Evolutionary conservation across 1,284 basidiomycete species (phyloP).

Genomic region (Ustanciosporium gigantosporum): DNA sequence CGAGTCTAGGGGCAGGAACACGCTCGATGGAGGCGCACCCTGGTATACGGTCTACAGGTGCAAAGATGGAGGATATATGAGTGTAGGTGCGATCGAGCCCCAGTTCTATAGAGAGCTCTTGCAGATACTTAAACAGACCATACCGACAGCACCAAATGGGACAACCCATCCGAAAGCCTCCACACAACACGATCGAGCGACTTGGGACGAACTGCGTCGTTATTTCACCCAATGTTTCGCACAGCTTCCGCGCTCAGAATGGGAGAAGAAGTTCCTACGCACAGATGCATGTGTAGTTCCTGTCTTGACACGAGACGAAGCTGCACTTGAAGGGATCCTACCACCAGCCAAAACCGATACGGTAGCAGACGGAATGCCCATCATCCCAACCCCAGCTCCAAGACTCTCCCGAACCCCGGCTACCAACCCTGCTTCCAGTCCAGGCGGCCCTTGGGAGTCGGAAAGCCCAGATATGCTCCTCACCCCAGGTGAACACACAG

Average conservation of each 20-base stretch:
- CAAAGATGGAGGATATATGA: constrained; percentile 74
- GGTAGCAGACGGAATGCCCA: constrained; percentile 32
- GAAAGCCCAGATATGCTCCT: constrained; percentile 40
- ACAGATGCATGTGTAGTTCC: constrained; percentile 78
- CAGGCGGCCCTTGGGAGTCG: constrained; percentile 23
- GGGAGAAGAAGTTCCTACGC: constrained; percentile 72
- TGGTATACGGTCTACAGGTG: constrained; percentile 78
- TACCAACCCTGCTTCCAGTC: constrained; percentile 23
- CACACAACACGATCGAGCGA: constrained; percentile 65
- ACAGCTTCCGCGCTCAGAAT: constrained; percentile 70
- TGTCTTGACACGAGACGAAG: constrained; percentile 65
- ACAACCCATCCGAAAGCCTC: constrained; percentile 63
- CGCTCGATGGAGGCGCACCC: constrained; percentile 77
- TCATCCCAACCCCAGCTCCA: constrained; percentile 57
- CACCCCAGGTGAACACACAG: constrained; percentile 55
- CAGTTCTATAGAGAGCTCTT: constrained; percentile 43
- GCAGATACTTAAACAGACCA: constrained; percentile 25
- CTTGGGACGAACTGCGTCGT: constrained; percentile 69
- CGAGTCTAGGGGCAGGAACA: constrained; percentile 62
- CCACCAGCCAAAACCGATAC: constrained; percentile 19
- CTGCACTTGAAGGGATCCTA: constrained; percentile 33
- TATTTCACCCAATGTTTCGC: constrained; percentile 72
- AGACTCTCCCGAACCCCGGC: constrained; percentile 54
- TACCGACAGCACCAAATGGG: constrained; percentile 18
- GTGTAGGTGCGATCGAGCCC: constrained; percentile 63